Base-by-base conservation (phyloP, 2,329 filamentous ascomycete genomes). In the Colletotrichum karsti region DNA sequence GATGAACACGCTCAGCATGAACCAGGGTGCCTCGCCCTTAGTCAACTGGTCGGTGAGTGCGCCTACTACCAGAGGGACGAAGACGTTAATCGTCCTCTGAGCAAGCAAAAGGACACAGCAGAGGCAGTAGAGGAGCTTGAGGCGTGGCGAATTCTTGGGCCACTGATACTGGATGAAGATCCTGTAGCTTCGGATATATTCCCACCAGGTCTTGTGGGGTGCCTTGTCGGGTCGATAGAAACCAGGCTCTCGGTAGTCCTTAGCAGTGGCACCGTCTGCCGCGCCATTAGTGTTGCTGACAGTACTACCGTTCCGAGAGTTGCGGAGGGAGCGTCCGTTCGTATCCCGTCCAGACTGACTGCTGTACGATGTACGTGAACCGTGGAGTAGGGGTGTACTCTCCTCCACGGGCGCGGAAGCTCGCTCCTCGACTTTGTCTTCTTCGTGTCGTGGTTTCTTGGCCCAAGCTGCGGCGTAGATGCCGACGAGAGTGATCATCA, bases 141-240 rank as follows among this genome's bases (percentile, higher is more conserved):
- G 84, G 71, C 85, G 87, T 5, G 76, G 46, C 39, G 93, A 91
- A 75, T 95, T 95, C 74, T 91, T 92, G 1, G 96, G 96, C 96
- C 96, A 99, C 66, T 98, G 88, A 77, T 98, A 99, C 0, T 95
- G 95, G 77, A 98, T 97, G 81, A 99, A 97, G 57, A 98, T 85
- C 12, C 92, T 93, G 79, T 98, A 99, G 50, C 95, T 94, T 71
- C 92, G 91, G 69, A 98, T 84, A 78, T 99, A 99, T 77, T 98
- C 95, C 90, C 93, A 97, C 96, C 96, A 99, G 58, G 91, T 96
- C 72, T 93, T 94, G 73, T 93, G 92, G 3, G 94, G 95, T 8
- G 94, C 88, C 71, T 93, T 95, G 39, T 92, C 92, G 2, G 95
- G 95, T 73, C 95, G 92, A 78, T 97, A 97, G 85, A 97, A 98